Percentiles rank a stretch among this genome's conserved stretches.
Evolutionary conservation across 768 basidiomycete species (phyloP).

Genomic region (Serendipita vermifera): DNA sequence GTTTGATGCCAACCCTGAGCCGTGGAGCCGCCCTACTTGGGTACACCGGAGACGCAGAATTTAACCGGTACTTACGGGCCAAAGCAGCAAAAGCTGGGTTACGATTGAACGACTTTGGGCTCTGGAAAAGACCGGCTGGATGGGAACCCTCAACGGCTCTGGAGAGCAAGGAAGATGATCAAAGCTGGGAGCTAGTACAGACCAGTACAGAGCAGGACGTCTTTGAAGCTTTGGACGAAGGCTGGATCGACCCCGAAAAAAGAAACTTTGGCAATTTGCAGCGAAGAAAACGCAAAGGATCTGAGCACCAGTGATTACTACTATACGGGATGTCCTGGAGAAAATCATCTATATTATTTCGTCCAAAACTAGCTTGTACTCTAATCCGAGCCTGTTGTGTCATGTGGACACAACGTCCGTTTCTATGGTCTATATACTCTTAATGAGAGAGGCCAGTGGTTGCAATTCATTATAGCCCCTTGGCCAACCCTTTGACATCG

Average conservation of each 20-base stretch:
- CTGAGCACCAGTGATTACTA: background rate
- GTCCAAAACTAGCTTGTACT: too few relatives aligned
- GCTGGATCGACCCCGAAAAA: slow-evolving; percentile 28
- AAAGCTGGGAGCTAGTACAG: slow-evolving; percentile 35
- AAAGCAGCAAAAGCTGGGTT: slow-evolving; percentile 35
- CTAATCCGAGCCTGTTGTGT: too few relatives aligned
- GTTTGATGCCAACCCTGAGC: slow-evolving; percentile 33
- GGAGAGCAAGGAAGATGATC: slow-evolving; percentile 11
- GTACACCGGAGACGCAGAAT: slow-evolving; percentile 44
- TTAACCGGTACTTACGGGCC: slow-evolving; percentile 30
- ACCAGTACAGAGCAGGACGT: slow-evolving; percentile 35
- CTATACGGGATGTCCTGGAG: too few relatives aligned
- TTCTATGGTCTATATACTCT: too few relatives aligned
- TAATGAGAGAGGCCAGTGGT: too few relatives aligned
- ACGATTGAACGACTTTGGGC: slow-evolving; percentile 46
- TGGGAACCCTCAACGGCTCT: slow-evolving; percentile 9
- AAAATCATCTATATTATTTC: too few relatives aligned
- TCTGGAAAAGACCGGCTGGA: slow-evolving; percentile 42
- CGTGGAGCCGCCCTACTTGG: slow-evolving; percentile 40
- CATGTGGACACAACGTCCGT: too few relatives aligned
- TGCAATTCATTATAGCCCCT: slow-evolving; percentile 1
- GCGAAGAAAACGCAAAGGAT: background rate
- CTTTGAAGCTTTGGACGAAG: slow-evolving; percentile 32
- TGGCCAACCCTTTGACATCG: background rate
- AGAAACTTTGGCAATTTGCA: slow-evolving; percentile 25